Evolutionary conservation across 371 early-diverging fungal species (phyloP).

Genomic region (Zancudomyces culisetae): DNA sequence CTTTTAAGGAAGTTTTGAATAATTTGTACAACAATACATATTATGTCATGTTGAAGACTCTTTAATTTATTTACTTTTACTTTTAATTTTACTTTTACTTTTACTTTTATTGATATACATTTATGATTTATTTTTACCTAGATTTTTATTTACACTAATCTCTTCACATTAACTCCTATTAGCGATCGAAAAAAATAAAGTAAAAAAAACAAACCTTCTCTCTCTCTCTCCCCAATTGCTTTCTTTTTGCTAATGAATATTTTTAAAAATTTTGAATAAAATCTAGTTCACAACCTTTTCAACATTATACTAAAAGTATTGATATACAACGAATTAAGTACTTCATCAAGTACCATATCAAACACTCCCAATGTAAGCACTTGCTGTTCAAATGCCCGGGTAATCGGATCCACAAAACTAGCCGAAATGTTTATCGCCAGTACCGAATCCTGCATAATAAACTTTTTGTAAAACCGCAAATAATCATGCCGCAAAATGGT

Average conservation of each 20-base stretch:
- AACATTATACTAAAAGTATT: background rate
- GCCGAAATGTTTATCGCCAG: background rate
- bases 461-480: background rate
- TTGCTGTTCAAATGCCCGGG: background rate
- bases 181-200: too few relatives aligned
- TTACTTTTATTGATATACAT: background rate
- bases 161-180: too few relatives aligned
- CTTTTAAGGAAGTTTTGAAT: constrained; percentile 1
- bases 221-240: too few relatives aligned
- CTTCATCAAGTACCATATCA: background rate
- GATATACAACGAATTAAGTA: background rate
- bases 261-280: too few relatives aligned
- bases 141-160: background rate
- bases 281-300: background rate
- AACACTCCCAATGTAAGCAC: background rate
- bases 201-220: too few relatives aligned
- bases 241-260: too few relatives aligned
- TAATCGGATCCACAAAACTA: background rate
- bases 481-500: background rate
- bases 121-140: background rate
- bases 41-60: constrained; percentile 1
- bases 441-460: background rate
- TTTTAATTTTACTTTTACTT: background rate
- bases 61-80: background rate
- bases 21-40: constrained; percentile 5